Base-by-base conservation (phyloP, 345 rosid species). In the Arabis alpina region DNA sequence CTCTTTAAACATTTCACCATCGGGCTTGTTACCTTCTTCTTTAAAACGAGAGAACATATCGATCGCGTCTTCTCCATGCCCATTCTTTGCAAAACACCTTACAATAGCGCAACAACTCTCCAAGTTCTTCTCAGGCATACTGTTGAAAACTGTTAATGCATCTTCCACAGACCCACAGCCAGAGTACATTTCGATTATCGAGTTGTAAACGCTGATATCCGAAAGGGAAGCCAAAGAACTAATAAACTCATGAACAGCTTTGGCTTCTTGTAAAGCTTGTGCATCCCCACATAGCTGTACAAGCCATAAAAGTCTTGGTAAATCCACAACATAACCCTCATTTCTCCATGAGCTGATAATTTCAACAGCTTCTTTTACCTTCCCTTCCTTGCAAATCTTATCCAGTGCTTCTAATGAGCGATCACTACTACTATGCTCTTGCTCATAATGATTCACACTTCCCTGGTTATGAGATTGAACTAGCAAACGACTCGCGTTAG, bases 51-150 rank as follows among this genome's bases (percentile, higher is more conserved):
- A 41, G 73, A 86, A 88, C 51, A 86, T 74, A 54, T 90, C 91
- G 51, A 92, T 71, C 34, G 89, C 89, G 52, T 86, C 92, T 79
- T 92, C 96, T 56, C 85, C 96, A 68, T 36, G 79, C 19, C 81
- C 96, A 66, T 80, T 84, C 74, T 80, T 81, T 0, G 89, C 87
- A 13, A 92, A 80, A 80, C 94, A 75, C 68, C 82, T 80, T 64
- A 86, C 84, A 83, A 92, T 83, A 37, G 60, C 70, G 56, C 88
- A 82, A 92, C 91, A 92, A 16, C 91, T 71, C 16, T 81, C 68
- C 80, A 79, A 79, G 78, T 88, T 82, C 36, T 74, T 85, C 54
- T 39, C 63, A 1, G 64, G 71, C 89, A 92, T 88, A 56, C 54
- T 63, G 32, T 82, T 54, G 42, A 92, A 88, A 10, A 83, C 82